Conservation (phyloP, 1,284 basidiomycete genomes). For the Puccinia triticina region DNA sequence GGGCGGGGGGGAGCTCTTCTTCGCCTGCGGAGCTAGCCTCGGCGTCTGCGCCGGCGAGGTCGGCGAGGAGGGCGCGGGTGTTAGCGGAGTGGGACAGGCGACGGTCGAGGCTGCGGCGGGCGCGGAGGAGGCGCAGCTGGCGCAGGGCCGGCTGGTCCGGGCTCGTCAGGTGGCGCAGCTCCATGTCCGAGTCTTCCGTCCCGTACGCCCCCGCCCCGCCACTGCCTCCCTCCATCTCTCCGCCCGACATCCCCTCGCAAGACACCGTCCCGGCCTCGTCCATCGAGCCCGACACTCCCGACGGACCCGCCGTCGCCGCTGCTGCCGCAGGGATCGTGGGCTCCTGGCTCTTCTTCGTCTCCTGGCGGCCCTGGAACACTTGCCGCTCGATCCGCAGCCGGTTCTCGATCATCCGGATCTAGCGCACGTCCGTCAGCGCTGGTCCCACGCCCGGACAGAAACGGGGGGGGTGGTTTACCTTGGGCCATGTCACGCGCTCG, state of each 20-base stretch:
- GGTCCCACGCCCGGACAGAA: no score
- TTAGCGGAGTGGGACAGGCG: background rate
- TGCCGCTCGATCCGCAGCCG: conserved; percentile 76
- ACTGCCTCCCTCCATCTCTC: background rate
- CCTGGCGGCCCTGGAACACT: conserved; percentile 77
- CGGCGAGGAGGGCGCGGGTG: background rate
- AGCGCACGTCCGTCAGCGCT: no score
- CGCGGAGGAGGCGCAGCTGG: background rate
- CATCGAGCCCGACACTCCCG: background rate
- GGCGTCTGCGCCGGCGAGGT: background rate
- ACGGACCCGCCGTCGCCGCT: no score
- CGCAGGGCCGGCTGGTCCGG: background rate
- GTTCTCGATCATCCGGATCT: conserved; percentile 91
- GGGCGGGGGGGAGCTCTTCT: no score
- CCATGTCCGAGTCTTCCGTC: background rate
- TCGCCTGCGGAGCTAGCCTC: background rate
- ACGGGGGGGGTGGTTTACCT: conserved; percentile 69
- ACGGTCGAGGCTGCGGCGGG: background rate
- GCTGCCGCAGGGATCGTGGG: conserved; percentile 61
- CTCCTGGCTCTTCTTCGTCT: conserved; percentile 65
- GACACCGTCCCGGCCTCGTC: background rate
- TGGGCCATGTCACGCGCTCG: conserved; percentile 90
- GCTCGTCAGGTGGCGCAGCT: background rate
- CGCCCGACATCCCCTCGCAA: background rate
- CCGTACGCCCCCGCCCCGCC: background rate